These are phyloP conservation scores for Discostella stelligeroides DNA, from an alignment of 108 stramenopile genomes.

Conservation along the genomic window DNA sequence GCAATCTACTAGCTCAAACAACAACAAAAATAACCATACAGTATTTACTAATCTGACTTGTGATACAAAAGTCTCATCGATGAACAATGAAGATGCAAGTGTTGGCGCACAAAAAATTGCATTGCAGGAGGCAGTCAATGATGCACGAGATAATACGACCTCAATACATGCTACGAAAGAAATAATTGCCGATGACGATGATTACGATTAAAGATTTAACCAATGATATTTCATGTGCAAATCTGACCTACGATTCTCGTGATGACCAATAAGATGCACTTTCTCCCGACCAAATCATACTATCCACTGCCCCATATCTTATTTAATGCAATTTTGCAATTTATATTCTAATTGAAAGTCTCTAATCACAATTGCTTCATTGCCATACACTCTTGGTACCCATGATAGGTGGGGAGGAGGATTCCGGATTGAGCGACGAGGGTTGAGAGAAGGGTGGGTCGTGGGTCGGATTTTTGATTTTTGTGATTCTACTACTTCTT, in stretches of 20 bases:
- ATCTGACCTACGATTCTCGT: not conserved
- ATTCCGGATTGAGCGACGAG: too few relatives aligned
- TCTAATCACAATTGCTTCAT: too few relatives aligned
- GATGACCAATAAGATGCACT: not conserved
- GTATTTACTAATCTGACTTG: not conserved
- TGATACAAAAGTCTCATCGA: not conserved
- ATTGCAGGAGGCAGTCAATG: constrained; percentile 5
- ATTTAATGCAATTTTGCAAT: too few relatives aligned
- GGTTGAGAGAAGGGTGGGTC: too few relatives aligned
- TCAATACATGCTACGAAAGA: not conserved
- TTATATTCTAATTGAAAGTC: too few relatives aligned
- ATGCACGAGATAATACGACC: not conserved
- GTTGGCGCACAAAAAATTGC: not conserved
- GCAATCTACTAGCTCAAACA: constrained; percentile 2
- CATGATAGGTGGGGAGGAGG: too few relatives aligned
- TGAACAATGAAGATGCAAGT: not conserved
- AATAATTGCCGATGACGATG: constrained; percentile 28
- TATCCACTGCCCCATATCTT: too few relatives aligned
- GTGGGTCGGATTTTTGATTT: too few relatives aligned
- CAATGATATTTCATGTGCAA: not conserved
- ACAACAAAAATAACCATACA: not conserved
- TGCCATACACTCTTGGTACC: too few relatives aligned
- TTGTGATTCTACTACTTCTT: too few relatives aligned
- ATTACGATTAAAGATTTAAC: constrained; percentile 16
- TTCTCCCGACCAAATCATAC: too few relatives aligned